phyloP scores from a whole-genome alignment of 2,329 filamentous ascomycete species.

The Pseudogymnoascus sp. region DNA sequence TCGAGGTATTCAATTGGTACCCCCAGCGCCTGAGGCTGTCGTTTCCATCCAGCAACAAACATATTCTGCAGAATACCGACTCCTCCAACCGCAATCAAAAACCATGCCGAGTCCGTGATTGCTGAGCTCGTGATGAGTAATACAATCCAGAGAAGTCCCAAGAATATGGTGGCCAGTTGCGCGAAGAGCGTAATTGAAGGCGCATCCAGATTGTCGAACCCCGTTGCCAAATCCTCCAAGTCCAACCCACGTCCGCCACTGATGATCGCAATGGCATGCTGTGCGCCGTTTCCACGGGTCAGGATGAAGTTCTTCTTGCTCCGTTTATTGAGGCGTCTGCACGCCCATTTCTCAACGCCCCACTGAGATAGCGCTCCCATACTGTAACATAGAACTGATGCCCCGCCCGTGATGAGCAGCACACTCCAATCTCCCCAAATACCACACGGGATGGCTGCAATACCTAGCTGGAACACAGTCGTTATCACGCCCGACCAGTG shows the following conservation, averaged over 20 bases:
- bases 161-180: slow-evolving; percentile 16
- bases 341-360: slow-evolving; percentile 38
- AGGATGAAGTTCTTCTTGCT: slow-evolving; percentile 24
- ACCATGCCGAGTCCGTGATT: slow-evolving; percentile 34
- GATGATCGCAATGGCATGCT: slow-evolving; percentile 34
- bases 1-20: slow-evolving; percentile 9
- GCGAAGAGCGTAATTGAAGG: slow-evolving; percentile 2
- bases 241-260: slow-evolving; percentile 31
- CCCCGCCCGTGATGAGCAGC: slow-evolving; percentile 33
- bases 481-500: slow-evolving; percentile 21
- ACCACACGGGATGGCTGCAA: slow-evolving; percentile 16
- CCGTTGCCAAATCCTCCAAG: slow-evolving; percentile 36
- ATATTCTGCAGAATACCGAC: slow-evolving; percentile 37
- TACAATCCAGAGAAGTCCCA: slow-evolving; percentile 33
- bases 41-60: slow-evolving; percentile 28
- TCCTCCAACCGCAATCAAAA: slow-evolving; percentile 33
- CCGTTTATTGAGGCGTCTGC: slow-evolving; percentile 29
- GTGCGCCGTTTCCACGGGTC: slow-evolving; percentile 35
- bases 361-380: slow-evolving; percentile 36
- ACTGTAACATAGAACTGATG: slow-evolving; percentile 32
- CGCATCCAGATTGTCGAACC: slow-evolving; percentile 16
- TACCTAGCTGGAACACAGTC: slow-evolving; percentile 16
- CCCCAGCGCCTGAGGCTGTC: slow-evolving; percentile 25
- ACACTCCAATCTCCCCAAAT: slow-evolving; percentile 23
- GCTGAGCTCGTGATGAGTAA: slow-evolving; percentile 36